These are phyloP conservation scores for Fusarium chlamydosporum DNA, from an alignment of 2,329 filamentous ascomycete species.

Conservation along the genomic window DNA sequence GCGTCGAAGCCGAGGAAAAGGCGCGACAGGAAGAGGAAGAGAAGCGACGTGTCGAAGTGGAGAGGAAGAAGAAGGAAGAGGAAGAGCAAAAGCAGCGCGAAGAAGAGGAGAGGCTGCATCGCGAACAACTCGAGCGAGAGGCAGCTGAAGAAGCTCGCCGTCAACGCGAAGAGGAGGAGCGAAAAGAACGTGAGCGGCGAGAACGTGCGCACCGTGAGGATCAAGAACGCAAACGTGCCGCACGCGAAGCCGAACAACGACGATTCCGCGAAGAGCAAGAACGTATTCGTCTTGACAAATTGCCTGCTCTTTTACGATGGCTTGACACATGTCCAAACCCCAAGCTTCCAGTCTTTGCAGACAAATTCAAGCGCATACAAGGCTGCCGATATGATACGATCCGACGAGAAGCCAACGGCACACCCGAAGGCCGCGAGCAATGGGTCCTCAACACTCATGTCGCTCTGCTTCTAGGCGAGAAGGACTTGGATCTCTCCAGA, in stretches of 20 bases:
- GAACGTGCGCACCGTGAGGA: slow-evolving; percentile 62
- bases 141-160: slow-evolving; percentile 65
- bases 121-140: slow-evolving; percentile 63
- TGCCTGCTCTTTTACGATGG: slow-evolving; percentile 74
- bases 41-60: slow-evolving; percentile 57
- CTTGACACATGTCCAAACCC: slow-evolving; percentile 68
- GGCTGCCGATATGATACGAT: slow-evolving; percentile 76
- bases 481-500: slow-evolving; percentile 71
- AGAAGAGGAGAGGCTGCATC: slow-evolving; percentile 62
- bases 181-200: slow-evolving; percentile 64
- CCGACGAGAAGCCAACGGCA: slow-evolving; percentile 65
- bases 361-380: slow-evolving; percentile 69
- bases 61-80: slow-evolving; percentile 57
- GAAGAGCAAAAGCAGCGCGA: slow-evolving; percentile 58
- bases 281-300: slow-evolving; percentile 66
- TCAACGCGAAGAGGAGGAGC: slow-evolving; percentile 67
- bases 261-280: slow-evolving; percentile 69
- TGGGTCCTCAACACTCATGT: slow-evolving; percentile 77
- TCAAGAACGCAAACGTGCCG: slow-evolving; percentile 64
- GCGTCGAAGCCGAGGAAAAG: slow-evolving; percentile 56
- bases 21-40: slow-evolving; percentile 58
- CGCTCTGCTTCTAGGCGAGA: slow-evolving; percentile 74
- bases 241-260: slow-evolving; percentile 66
- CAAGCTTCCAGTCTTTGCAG: slow-evolving; percentile 64
- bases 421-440: slow-evolving; percentile 71